Evolutionary conservation across 179 eudicot species (phyloP), one percentile per base, ranked within the genome.

Genomic region (Heliamphora ciliata): DNA sequence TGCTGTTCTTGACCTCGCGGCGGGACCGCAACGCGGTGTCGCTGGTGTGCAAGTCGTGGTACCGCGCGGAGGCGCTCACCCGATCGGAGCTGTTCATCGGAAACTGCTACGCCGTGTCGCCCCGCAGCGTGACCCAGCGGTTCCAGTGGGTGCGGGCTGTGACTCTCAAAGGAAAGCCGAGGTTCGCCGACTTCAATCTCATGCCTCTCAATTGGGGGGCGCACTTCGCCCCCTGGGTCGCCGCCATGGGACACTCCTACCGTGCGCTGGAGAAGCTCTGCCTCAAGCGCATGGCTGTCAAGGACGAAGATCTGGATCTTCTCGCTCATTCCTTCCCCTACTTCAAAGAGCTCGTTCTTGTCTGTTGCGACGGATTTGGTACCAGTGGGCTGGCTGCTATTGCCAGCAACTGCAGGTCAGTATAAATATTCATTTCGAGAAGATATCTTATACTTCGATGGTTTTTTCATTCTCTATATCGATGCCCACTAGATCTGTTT

Each of bases 291-390:
- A 92, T 93, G 97, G 84, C 80, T 0, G 80, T 93, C 8, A 87
- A 87, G 46, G 93, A 93, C 77, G 86, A 84, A n/a, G 97, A 93
- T 84, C 91, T 93, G 4, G 82, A 61, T 1, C 71, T 82, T 1
- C 70, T 91, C 17, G 88, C 90, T 1, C 44, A 24, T 0, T 89
- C 24, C 24, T 21, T 93, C 58, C 79, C 86, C 8, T 77, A 52
- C 3, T 91, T 93, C 66, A 89, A 86, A 74, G 97, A 92, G 78
- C 82, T 93, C 2, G 89, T 89, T 55, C 89, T 93, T 13, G 89
- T 92, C 65, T 93, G 96, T 46, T 93, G 97, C 65, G 96, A 93
- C 2, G 96, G 91, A 6, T 92, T 93, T 63, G 89, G 93, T 0
- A 92, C 97, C 5, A 80, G 85, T 70, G 95, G 97, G 0, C 95